Conservation (phyloP, 768 basidiomycete species). For the Serendipita sp. region DNA sequence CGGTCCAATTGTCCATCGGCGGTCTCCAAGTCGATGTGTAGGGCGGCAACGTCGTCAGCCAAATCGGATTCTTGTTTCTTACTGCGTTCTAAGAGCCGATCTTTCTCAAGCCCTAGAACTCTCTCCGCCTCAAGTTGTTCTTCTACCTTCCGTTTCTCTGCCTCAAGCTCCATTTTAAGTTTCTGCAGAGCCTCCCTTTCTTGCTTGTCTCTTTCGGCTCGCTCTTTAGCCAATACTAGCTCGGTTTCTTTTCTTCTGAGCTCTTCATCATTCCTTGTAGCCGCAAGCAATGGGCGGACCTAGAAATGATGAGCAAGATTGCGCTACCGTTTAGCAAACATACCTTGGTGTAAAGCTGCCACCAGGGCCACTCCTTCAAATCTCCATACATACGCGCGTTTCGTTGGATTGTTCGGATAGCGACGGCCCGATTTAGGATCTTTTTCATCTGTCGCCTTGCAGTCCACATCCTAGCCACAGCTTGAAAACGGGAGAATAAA, state of each 20-base stretch:
- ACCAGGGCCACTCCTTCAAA: constrained; percentile 95
- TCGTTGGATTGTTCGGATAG: constrained; percentile 81
- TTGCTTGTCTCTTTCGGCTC: constrained; percentile 71
- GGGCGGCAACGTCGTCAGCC: constrained; percentile 63
- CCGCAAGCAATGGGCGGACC: constrained; percentile 85
- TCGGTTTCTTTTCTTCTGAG: constrained; percentile 77
- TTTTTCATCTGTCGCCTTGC: constrained; percentile 87
- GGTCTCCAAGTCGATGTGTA: constrained; percentile 71
- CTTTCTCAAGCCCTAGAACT: constrained; percentile 64
- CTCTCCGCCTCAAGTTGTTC: constrained; percentile 73
- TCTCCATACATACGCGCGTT: constrained; percentile 88
- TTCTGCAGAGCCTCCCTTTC: constrained; percentile 66
- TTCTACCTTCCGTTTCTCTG: constrained; percentile 70
- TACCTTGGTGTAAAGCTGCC: constrained; percentile 92
- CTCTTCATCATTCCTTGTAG: constrained; percentile 85
- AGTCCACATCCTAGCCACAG: constrained; percentile 68
- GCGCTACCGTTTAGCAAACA: background rate
- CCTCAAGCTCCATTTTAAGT: constrained; percentile 66
- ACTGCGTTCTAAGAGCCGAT: constrained; percentile 61
- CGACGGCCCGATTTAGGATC: constrained; percentile 79
- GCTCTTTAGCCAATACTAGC: constrained; percentile 59
- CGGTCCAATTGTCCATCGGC: constrained; percentile 77
- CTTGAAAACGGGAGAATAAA: constrained; percentile 77
- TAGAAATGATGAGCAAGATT: background rate
- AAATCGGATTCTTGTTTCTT: constrained; percentile 75